Percentiles rank a stretch among this genome's conserved stretches.
Conservation (phyloP, 352 stramenopile species). For the Phytophthora cryptogea region DNA sequence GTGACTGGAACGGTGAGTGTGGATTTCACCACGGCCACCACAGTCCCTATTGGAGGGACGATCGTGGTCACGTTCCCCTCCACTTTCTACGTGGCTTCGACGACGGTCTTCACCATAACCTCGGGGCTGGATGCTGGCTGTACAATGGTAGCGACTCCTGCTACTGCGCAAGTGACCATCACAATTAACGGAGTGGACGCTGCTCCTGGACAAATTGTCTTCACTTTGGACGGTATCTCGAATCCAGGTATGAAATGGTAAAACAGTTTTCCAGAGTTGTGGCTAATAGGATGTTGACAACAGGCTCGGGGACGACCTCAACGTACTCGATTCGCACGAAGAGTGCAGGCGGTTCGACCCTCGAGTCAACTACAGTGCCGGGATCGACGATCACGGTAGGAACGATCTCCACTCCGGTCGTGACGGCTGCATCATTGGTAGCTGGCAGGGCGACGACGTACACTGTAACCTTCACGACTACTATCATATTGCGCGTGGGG, state of each 20-base stretch:
- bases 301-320: constrained; percentile 47
- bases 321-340: constrained; percentile 50
- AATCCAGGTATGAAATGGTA: constrained; percentile 48
- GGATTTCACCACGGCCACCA: constrained; percentile 37
- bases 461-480: constrained; percentile 49
- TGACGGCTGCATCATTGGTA: constrained; percentile 32
- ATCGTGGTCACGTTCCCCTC: constrained; percentile 58
- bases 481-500: constrained; percentile 42
- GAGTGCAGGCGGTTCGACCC: constrained; percentile 21
- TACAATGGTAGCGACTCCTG: constrained; percentile 29
- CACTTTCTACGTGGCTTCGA: constrained; percentile 48
- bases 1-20: constrained; percentile 37
- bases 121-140: constrained; percentile 34
- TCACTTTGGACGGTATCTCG: constrained; percentile 56
- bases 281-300: not conserved
- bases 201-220: constrained; percentile 35
- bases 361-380: constrained; percentile 45
- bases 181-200: constrained; percentile 34
- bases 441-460: constrained; percentile 42
- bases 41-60: constrained; percentile 45
- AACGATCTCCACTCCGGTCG: constrained; percentile 26
- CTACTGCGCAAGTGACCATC: constrained; percentile 38
- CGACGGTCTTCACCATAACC: constrained; percentile 22
- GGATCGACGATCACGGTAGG: constrained; percentile 37
- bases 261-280: not conserved